A percentile compares a stretch with the other conserved stretches of the same genome.
These are phyloP conservation scores for Xylaria sp. DNA, from an alignment of 2,329 filamentous ascomycete species.

Conservation along the genomic window DNA sequence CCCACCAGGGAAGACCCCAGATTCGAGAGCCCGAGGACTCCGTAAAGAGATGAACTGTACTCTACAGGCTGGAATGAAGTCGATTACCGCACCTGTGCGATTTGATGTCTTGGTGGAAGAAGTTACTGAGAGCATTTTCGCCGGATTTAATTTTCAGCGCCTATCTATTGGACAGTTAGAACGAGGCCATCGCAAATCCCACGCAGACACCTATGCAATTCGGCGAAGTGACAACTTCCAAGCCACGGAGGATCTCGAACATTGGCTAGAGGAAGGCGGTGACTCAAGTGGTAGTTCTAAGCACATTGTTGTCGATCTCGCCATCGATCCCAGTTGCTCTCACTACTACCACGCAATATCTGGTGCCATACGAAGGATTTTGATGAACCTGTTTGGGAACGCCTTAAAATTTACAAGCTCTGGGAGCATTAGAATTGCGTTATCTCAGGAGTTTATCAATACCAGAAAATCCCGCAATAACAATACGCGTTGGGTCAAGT, in stretches of 20 bases:
- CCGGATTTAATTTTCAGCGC: slow-evolving; percentile 53
- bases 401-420: slow-evolving; percentile 67
- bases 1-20: slow-evolving; percentile 34
- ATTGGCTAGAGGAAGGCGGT: slow-evolving; percentile 9
- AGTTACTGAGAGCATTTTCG: slow-evolving; percentile 59
- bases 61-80: slow-evolving; percentile 41
- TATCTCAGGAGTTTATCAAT: slow-evolving; percentile 33
- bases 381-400: slow-evolving; percentile 73
- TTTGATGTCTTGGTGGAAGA: slow-evolving; percentile 58
- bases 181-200: slow-evolving; percentile 29
- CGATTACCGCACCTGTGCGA: slow-evolving; percentile 45
- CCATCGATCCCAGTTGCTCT: slow-evolving; percentile 57
- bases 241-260: slow-evolving; percentile 25
- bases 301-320: slow-evolving; percentile 57
- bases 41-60: slow-evolving; percentile 29
- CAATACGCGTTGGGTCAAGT: slow-evolving; percentile 41
- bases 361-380: slow-evolving; percentile 62
- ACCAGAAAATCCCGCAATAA: slow-evolving; percentile 33
- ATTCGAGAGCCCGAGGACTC: slow-evolving; percentile 29
- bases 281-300: slow-evolving; percentile 6
- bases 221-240: slow-evolving; percentile 26
- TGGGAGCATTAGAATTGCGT: slow-evolving; percentile 46
- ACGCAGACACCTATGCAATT: slow-evolving; percentile 26
- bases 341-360: slow-evolving; percentile 67
- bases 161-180: slow-evolving; percentile 29